Evolutionary conservation across 2,329 filamentous ascomycete genomes (phyloP).

Genomic region (Sporothrix euskadiensis): DNA sequence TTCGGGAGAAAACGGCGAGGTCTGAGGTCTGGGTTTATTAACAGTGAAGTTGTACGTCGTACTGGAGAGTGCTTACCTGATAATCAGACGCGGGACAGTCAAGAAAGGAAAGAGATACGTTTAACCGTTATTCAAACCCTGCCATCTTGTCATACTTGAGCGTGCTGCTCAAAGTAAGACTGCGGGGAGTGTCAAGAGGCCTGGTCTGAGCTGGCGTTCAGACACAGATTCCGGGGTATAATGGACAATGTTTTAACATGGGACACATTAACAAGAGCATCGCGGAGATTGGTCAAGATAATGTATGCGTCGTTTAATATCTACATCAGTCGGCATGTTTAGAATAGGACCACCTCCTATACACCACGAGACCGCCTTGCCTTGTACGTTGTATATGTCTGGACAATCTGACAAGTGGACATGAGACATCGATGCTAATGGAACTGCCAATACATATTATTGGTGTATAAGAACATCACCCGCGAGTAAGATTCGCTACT

Average conservation of each 20-base stretch:
- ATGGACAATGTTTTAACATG: neutral
- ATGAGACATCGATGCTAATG: no score
- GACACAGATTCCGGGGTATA: neutral
- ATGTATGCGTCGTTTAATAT: neutral
- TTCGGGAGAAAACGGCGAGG: neutral
- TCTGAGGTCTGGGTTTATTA: neutral
- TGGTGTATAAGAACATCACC: no score
- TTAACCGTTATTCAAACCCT: neutral
- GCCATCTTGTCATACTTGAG: neutral
- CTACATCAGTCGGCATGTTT: no score
- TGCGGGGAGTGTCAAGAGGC: neutral
- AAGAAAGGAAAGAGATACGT: neutral
- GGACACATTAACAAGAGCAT: neutral
- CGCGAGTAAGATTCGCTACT: no score
- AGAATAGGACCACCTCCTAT: no score
- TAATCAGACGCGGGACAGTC: neutral
- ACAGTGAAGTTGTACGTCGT: neutral
- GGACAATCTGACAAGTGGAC: no score
- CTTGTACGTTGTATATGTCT: no score
- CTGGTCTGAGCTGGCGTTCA: neutral
- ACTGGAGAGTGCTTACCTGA: neutral
- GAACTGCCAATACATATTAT: no score
- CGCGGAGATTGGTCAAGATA: neutral
- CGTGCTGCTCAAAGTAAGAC: neutral
- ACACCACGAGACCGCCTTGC: no score